Evolutionary conservation across 2,329 filamentous ascomycete species (phyloP).

Genomic region (Xylariaceae sp.): DNA sequence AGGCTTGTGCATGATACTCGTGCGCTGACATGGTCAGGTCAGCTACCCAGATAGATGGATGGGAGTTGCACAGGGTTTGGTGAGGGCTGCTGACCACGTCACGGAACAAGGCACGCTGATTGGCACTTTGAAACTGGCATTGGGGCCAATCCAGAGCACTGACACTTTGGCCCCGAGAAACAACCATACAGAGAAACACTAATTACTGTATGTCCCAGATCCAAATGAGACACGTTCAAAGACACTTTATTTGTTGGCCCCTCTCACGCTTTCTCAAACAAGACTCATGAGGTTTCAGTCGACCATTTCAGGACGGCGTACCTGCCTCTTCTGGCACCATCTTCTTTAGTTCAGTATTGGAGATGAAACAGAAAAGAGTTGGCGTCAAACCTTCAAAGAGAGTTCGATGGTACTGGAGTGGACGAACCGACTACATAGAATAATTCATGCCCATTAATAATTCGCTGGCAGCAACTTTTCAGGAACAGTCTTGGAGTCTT

Average conservation of each 20-base stretch:
- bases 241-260: conserved; percentile 15
- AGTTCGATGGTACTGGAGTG: too few relatives aligned
- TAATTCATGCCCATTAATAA: too few relatives aligned
- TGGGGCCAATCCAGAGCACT: conserved; percentile 12
- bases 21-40: conserved; percentile 10
- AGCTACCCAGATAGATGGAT: conserved; percentile 12
- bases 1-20: neutral
- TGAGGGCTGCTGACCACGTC: conserved; percentile 18
- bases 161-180: conserved; percentile 8
- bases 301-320: too few relatives aligned
- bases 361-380: too few relatives aligned
- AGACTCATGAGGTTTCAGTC: too few relatives aligned
- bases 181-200: conserved; percentile 17
- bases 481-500: too few relatives aligned
- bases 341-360: too few relatives aligned
- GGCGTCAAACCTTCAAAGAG: too few relatives aligned
- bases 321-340: too few relatives aligned
- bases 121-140: conserved; percentile 6
- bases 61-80: neutral
- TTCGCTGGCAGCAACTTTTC: too few relatives aligned
- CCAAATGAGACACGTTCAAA: conserved; percentile 28
- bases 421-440: too few relatives aligned
- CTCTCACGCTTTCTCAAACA: too few relatives aligned
- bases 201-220: conserved; percentile 29
- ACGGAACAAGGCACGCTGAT: conserved; percentile 11